These are phyloP conservation scores for Botrytis fabae DNA, from an alignment of 2,329 filamentous ascomycete species.

Conservation along the genomic window DNA sequence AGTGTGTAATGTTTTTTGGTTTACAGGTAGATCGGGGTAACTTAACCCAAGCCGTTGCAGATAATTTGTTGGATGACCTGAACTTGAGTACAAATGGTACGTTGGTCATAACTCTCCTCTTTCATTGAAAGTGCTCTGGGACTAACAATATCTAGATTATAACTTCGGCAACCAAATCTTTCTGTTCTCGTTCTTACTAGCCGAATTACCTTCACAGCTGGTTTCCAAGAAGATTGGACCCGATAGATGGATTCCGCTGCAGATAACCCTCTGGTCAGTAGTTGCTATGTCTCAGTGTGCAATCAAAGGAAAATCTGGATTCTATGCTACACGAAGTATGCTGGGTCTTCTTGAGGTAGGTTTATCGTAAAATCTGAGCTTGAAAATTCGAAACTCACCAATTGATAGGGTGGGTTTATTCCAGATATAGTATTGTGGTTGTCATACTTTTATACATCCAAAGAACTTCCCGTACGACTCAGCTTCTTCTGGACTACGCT, in stretches of 20 bases:
- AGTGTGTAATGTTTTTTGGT: constrained; percentile 62
- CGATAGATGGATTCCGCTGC: constrained; percentile 53
- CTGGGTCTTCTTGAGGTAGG: constrained; percentile 36
- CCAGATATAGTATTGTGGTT: constrained; percentile 66
- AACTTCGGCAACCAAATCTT: constrained; percentile 43
- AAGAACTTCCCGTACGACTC: constrained; percentile 66
- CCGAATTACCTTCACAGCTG: constrained; percentile 52
- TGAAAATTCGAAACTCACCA: neutral
- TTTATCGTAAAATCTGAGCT: constrained; percentile 37
- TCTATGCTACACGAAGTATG: constrained; percentile 46
- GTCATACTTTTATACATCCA: constrained; percentile 73
- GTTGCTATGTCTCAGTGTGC: constrained; percentile 49
- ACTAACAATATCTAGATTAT: constrained; percentile 27
- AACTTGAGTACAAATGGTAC: constrained; percentile 46
- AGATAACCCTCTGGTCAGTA: constrained; percentile 53
- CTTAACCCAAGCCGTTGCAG: constrained; percentile 57
- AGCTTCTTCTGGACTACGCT: constrained; percentile 71
- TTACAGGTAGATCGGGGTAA: constrained; percentile 62
- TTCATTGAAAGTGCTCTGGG: too few species aligned
- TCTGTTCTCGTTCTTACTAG: constrained; percentile 45
- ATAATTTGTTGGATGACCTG: constrained; percentile 59
- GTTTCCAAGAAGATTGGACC: constrained; percentile 51
- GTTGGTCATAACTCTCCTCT: neutral
- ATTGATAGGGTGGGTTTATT: constrained; percentile 57
- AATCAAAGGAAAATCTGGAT: constrained; percentile 46